These are phyloP conservation scores for Conidiobolus incongruus DNA, from an alignment of 371 early-diverging fungal genomes.

Conservation along the genomic window DNA sequence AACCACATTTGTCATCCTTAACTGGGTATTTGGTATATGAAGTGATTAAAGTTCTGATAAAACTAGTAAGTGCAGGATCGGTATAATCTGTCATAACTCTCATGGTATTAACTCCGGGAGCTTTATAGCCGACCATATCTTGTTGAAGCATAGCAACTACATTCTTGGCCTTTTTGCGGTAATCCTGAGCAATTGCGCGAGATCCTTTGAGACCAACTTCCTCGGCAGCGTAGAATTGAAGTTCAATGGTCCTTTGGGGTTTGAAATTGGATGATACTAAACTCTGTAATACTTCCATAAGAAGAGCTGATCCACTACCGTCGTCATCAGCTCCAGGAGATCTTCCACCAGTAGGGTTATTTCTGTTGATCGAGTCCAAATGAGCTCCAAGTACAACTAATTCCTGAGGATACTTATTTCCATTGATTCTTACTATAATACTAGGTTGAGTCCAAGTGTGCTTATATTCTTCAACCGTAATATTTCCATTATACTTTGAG, in stretches of 20 bases:
- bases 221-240: slow-evolving; percentile 90
- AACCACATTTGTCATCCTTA: slow-evolving; percentile 28
- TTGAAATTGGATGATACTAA: slow-evolving; percentile 41
- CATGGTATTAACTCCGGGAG: slow-evolving; percentile 29
- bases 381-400: no score
- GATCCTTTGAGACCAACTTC: no score
- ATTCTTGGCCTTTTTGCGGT: slow-evolving; percentile 21
- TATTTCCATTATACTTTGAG: not conserved
- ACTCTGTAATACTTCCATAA: slow-evolving; percentile 63
- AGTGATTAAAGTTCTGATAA: slow-evolving; percentile 23
- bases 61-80: slow-evolving; percentile 33
- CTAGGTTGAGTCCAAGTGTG: slow-evolving; percentile 44
- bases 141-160: slow-evolving; percentile 56
- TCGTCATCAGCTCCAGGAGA: slow-evolving; percentile 75
- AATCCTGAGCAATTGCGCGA: slow-evolving; percentile 53
- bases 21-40: slow-evolving; percentile 6
- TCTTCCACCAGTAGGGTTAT: slow-evolving; percentile 53
- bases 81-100: slow-evolving; percentile 65
- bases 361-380: slow-evolving; percentile 71
- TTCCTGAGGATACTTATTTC: slow-evolving; percentile 51
- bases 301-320: slow-evolving; percentile 72
- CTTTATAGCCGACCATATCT: slow-evolving; percentile 65
- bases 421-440: slow-evolving; percentile 46
- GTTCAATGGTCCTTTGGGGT: slow-evolving; percentile 76
- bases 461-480: slow-evolving; percentile 49